phyloP scores from a whole-genome alignment of 2,329 filamentous ascomycete species.

The Peltaster fructicola region DNA sequence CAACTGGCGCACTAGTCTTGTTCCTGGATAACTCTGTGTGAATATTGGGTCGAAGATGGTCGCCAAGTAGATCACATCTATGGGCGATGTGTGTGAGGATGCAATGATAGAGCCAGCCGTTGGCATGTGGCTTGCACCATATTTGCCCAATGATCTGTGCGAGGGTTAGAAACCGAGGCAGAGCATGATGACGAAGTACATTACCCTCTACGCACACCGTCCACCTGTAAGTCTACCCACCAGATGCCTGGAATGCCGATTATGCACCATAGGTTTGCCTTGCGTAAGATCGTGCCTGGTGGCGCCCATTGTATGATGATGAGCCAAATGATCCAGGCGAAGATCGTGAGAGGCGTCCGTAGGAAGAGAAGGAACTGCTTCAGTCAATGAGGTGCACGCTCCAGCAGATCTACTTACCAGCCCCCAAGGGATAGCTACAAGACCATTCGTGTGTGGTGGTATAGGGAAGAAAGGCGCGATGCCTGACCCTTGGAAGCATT shows the following conservation, averaged over 20 bases:
- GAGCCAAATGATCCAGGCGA: constrained; percentile 27
- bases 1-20: constrained; percentile 55
- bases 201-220: constrained; percentile 81
- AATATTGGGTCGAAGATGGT: constrained; percentile 95
- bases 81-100: constrained; percentile 76
- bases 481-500: constrained; percentile 47
- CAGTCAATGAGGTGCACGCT: constrained; percentile 1
- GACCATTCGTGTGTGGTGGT: constrained; percentile 45
- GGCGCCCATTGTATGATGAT: constrained; percentile 51
- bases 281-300: constrained; percentile 50
- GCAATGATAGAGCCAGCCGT: constrained; percentile 68
- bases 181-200: too few relatives aligned
- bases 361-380: constrained; percentile 54
- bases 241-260: constrained; percentile 82
- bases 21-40: constrained; percentile 60
- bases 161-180: constrained; percentile 4
- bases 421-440: constrained; percentile 27
- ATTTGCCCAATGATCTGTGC: constrained; percentile 47
- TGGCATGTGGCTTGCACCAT: constrained; percentile 49
- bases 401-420: constrained; percentile 8
- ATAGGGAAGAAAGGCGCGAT: constrained; percentile 91
- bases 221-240: constrained; percentile 98
- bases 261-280: constrained; percentile 73
- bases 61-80: constrained; percentile 85
- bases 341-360: constrained; percentile 63